Evolutionary conservation across 2,329 filamentous ascomycete species (phyloP), one percentile per base, ranked within the genome.

Genomic region (Atkinsonella texensis): DNA sequence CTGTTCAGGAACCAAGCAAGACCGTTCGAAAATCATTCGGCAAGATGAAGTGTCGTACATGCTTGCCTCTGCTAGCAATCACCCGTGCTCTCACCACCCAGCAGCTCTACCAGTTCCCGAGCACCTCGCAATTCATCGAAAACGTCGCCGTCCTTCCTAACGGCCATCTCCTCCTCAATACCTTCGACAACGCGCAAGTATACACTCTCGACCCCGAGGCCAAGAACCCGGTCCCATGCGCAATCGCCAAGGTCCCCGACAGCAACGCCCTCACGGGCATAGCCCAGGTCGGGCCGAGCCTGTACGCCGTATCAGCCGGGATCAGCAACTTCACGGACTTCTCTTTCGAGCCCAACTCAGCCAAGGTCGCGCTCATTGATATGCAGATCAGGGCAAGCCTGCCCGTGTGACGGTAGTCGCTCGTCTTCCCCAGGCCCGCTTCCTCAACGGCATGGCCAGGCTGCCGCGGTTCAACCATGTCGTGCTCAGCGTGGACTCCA

Each of bases 31-130:
- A 12, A 7, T 12, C 12, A 33, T 33, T 12, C 6, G 6, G 6
- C 32, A 33, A 13, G n/a, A 49, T 49, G 47, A 41, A 42, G 47
- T 15, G 41, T 5, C 35, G 41, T 9, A 12, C 47, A 12, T 13
- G 9, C 23, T 45, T 18, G 11, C 23, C 38, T 17, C 28, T 32
- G 5, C 13, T 39, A 4, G 48, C 18, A 18, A 18, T 17, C 35
- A 17, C 15, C 18, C 11, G n/a, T 6, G 49, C 49, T 4, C 17
- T 50, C 6, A 35, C 50, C 4, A 35, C 31, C 58, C 82, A 11
- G 63, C 51, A 46, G 23, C 31, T 55, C 28, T 53, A 55, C 39
- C 57, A 55, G 17, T 58, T 58, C 44, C 54, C 57, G 12, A 44
- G 43, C 49, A 31, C 45, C n/a, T 28, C 48, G 11, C 53, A 56